Conservation (phyloP, 176 grass and related monocot species). For the Bothriochloa decipiens region DNA sequence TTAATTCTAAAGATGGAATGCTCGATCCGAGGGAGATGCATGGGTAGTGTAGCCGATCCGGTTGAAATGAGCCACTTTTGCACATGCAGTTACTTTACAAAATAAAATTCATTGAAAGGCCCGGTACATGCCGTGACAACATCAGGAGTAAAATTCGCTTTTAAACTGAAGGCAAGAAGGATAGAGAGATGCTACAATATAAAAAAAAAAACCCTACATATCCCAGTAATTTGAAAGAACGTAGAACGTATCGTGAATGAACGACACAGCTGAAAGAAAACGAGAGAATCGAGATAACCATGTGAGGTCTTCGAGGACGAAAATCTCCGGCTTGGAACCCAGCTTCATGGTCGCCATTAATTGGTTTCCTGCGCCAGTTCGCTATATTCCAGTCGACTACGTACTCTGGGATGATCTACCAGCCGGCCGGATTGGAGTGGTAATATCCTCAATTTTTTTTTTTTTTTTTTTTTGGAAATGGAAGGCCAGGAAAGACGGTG, state of each 20-base stretch:
- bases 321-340: conserved; percentile 67
- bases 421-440: not conserved
- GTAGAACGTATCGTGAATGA: not conserved
- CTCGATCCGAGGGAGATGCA: not conserved
- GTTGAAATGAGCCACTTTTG: not conserved
- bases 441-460: no score
- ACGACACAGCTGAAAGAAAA: not conserved
- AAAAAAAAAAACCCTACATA: not conserved
- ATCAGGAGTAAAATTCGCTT: not conserved
- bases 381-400: not conserved
- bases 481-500: conserved; percentile 12
- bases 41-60: not conserved
- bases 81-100: not conserved
- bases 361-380: not conserved
- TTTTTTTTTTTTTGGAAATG: no score
- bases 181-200: not conserved
- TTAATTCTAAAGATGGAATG: not conserved
- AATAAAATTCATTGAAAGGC: not conserved
- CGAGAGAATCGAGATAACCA: conserved; percentile 39
- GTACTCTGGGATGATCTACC: not conserved
- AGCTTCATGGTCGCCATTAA: conserved; percentile 76
- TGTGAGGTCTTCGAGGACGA: conserved; percentile 67
- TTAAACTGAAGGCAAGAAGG: not conserved
- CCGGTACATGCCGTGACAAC: not conserved
- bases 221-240: not conserved